Evolutionary conservation across 495 filamentous ascomycete genomes (phyloP), one percentile per base, ranked within the genome.

Genomic region (Glonium stellatum): DNA sequence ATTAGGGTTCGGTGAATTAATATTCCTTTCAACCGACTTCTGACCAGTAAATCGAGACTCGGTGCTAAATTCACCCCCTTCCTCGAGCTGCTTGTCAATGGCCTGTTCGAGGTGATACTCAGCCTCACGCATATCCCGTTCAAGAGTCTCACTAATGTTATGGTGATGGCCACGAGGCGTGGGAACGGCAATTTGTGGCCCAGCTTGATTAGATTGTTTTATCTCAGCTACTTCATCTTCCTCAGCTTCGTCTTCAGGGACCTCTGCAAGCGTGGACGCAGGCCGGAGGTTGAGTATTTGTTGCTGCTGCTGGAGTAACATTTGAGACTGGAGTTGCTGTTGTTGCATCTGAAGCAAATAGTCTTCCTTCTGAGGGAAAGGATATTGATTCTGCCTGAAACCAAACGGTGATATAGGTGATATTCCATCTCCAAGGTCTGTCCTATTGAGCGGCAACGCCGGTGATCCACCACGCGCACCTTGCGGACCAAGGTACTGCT

Each of bases 81-180:
- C 83, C 36, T 88, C 84, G 42, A 90, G 73, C 64, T 87, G 84
- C 27, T 81, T 82, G 35, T 87, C 80, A 62, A 88, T 84, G 41
- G 86, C 83, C 63, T 86, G 79, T 65, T 89, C 88, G 57, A 91
- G 69, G 58, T 92, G 87, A 65, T 93, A 90, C 58, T 95, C 87
- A n/a, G 83, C 82, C 68, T 90, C 85, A 52, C 95, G 88, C 1
- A 95, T 83, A 62, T 95, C 90, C 67, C 86, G 84, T 71, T 96
- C 89, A 27, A 97, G 77, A 35, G 82, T 88, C 57, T 83, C 81
- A 60, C 84, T 87, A 41, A 86, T 72, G 62, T 88, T 87, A 51
- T 86, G 84, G 39, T 74, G 75, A 61, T 86, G 84, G 21, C 82
- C 80, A 55, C 81, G 80, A 46, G 86, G 85, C 41, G 80, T 84